phyloP scores from a whole-genome alignment of 1,284 basidiomycete species.

The Cystobasidium sp. region DNA sequence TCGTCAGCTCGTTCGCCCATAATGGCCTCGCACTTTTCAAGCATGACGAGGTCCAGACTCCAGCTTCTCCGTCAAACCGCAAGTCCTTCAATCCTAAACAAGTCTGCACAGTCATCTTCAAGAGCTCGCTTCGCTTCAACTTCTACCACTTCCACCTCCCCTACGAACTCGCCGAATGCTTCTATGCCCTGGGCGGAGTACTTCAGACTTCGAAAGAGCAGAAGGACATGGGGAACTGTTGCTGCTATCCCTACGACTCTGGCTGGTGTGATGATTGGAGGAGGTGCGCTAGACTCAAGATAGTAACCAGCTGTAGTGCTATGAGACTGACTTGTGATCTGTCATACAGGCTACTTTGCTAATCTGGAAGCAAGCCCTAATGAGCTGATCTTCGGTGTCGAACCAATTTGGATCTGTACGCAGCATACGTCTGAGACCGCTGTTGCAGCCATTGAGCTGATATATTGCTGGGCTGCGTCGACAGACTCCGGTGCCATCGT shows the following conservation, averaged over 20 bases:
- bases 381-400: conserved; percentile 49
- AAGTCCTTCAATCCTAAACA: background rate
- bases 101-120: background rate
- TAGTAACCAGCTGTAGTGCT: conserved; percentile 46
- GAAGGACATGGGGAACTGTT: conserved; percentile 49
- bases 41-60: conserved; percentile 18
- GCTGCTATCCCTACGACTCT: conserved; percentile 51
- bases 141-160: conserved; percentile 2
- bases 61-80: conserved; percentile 8
- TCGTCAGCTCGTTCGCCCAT: background rate
- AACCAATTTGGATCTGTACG: conserved; percentile 48
- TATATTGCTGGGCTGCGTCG: background rate
- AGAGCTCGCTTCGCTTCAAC: conserved; percentile 28
- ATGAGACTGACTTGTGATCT: conserved; percentile 41
- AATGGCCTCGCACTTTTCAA: conserved; percentile 23
- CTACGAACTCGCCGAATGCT: conserved; percentile 1
- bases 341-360: conserved; percentile 37
- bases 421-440: too few relatives aligned
- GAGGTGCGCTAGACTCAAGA: conserved; percentile 35
- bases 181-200: conserved; percentile 50
- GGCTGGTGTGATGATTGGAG: conserved; percentile 43
- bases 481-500: conserved; percentile 45
- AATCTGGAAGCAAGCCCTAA: conserved; percentile 41
- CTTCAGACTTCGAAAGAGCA: conserved; percentile 46
- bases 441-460: too few relatives aligned